Evolutionary conservation across 140 eudicot genomes (phyloP), one percentile per base, ranked within the genome.

Genomic region (Anethum foeniculum): DNA sequence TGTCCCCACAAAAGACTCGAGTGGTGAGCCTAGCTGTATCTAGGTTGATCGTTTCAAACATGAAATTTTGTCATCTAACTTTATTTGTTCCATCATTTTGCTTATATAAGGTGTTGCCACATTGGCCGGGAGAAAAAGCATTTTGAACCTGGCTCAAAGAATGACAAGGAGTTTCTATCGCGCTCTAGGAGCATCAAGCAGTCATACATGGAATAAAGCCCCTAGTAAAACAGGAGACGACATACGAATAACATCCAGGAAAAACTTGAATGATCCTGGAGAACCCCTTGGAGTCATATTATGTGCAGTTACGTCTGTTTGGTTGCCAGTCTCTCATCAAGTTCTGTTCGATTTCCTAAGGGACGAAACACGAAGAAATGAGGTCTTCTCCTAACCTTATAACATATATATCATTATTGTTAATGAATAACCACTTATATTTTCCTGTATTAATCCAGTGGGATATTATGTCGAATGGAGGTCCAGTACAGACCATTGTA

Each of bases 41-140:
- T 34, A 14, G 38, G n/a, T 68, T 67, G 2, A 68, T 68, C 74
- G 11, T 68, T 7, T 68, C 44, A 6, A 32, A 4, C 14, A 6
- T 71, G 76, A 71, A 38, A 71, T 9, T 32, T 71, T 71, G 43
- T 39, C 74, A 16, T 68, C 43, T 14, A 15, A 32, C 23, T 62
- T 62, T 0, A 27, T 25, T 14, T 60, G 14, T 27, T 62, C 71
- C 36, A 10, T 62, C 18, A 62, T 16, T 21, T n/a, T 8, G n/a
- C 13, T 60, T 23, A 60, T n/a, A n/a, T 60, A 60, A 96, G 99
- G 98, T 49, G 92, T 93, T 51, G 81, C 90, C 28, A 93, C 97
- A 56, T 80, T 88, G 71, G 98, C 97, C 7, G 99, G 98, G 76
- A 86, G 99, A 80, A 96, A 96, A 86, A 96, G 98, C 84, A 81